Evolutionary conservation across 495 filamentous ascomycete species (phyloP), one percentile per base, ranked within the genome.

Genomic region (Penicillium coffeae): DNA sequence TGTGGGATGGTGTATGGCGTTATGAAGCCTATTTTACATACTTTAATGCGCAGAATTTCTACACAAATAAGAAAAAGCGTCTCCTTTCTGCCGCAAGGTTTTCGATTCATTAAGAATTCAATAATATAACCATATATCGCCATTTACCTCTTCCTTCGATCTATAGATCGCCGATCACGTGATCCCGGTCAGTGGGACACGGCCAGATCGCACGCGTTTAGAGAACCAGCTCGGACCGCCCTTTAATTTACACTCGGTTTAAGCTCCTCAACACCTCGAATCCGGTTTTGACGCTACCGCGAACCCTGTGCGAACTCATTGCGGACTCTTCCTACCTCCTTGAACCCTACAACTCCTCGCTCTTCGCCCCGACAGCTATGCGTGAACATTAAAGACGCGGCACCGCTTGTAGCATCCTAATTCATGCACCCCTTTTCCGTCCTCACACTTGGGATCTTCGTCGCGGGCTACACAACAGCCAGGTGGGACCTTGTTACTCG

Each of bases 391-490:
- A 53, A 10, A 65, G 56, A 48, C 51, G 51, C 56, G 50, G 54
- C 8, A 54, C 48, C 50, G 56, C 56, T 52, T 53, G 48, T 65
- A 59, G 55, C 52, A 58, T 52, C 57, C 56, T 71, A 59, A 77
- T 89, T 83, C 76, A 96, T 96, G 90, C 89, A 95, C 89, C 88
- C 90, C 65, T 95, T 96, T 73, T 95, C 90, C 57, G 74, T 89
- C 66, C 79, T 95, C 70, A 91, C 90, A 48, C 83, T 94, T 72
- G 90, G 86, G 65, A 95, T 99, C 77, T 99, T 99, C 74, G 84
- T 97, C 77, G 92, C 93, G 71, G 93, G 93, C 70, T 99, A 99
- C 77, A 96, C 89, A 66, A 96, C 94, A 70, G 93, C 93, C 60
- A 85, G 94, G 75, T 97, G 90, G 90, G 91, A 96, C 69, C 83